Percentiles rank a stretch among this genome's conserved stretches.
phyloP scores from a whole-genome alignment of 164 flowering plant genomes.

The Vitis labrusca region DNA sequence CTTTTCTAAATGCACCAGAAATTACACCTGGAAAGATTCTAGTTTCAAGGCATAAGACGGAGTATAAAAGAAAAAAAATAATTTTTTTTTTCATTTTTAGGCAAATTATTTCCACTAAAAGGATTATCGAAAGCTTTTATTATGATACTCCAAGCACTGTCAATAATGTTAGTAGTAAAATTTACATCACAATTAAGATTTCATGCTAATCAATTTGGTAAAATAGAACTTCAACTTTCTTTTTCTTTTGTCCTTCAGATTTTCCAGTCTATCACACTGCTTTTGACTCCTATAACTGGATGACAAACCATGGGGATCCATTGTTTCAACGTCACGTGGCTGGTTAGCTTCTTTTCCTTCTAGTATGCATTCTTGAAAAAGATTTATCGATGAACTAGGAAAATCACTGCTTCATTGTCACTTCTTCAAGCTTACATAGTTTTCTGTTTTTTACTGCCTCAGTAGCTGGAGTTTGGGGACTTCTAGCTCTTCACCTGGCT shows the following conservation, averaged over 20 bases:
- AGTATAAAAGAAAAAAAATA: no score
- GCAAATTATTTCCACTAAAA: background rate
- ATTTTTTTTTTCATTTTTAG: no score
- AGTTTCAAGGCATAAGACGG: no score
- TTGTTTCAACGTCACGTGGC: slow-evolving; percentile 87
- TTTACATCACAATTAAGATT: background rate
- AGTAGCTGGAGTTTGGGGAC: slow-evolving; percentile 96
- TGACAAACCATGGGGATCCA: slow-evolving; percentile 76
- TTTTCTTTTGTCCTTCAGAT: slow-evolving; percentile 42
- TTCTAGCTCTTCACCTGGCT: slow-evolving; percentile 77
- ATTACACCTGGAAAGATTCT: no score
- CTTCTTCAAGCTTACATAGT: background rate
- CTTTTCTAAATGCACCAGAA: no score
- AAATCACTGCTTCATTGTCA: background rate
- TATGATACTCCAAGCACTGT: background rate
- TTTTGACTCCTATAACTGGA: slow-evolving; percentile 85
- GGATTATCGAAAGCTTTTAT: background rate
- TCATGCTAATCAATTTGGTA: slow-evolving; percentile 1
- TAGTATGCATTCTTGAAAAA: background rate
- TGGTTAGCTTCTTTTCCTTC: slow-evolving; percentile 39
- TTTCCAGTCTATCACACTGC: slow-evolving; percentile 96
- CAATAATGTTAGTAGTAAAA: background rate
- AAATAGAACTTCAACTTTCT: no score
- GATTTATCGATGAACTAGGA: background rate
- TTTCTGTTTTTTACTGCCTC: slow-evolving; percentile 10